These are phyloP conservation scores for Soucietia sequanensis DNA, from an alignment of 805 yeast species.

Conservation along the genomic window DNA sequence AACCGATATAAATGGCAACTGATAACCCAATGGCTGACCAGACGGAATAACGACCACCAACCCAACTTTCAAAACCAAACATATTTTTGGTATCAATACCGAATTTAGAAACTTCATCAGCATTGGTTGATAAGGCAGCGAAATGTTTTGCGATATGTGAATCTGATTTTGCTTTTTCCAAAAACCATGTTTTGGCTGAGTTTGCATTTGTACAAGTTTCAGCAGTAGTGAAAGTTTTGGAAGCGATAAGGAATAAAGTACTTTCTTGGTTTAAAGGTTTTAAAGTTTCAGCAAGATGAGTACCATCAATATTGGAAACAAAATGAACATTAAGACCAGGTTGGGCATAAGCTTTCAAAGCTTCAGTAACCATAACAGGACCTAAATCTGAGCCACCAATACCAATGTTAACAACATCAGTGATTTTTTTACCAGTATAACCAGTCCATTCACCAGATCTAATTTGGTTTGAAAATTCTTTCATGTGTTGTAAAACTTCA, in stretches of 20 bases:
- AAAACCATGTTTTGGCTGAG: constrained; percentile 94
- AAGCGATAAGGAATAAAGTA: constrained; percentile 87
- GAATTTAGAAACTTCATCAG: constrained; percentile 83
- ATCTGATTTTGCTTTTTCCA: constrained; percentile 63
- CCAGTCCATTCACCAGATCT: constrained; percentile 97
- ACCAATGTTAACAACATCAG: constrained; percentile 95
- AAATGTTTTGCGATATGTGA: constrained; percentile 92
- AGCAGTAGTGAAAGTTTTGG: constrained; percentile 98
- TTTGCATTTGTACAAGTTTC: constrained; percentile 97
- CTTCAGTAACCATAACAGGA: constrained; percentile 99
- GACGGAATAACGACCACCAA: constrained; percentile 99
- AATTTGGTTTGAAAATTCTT: constrained; percentile 85
- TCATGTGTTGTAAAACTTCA: constrained; percentile 90
- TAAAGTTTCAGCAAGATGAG: constrained; percentile 90
- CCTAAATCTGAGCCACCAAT: constrained; percentile 99
- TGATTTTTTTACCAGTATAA: constrained; percentile 90
- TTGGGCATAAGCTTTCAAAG: constrained; percentile 84
- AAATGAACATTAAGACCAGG: constrained; percentile 79
- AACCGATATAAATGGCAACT: constrained; percentile 93
- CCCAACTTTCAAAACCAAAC: constrained; percentile 99
- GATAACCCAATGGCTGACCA: constrained; percentile 99
- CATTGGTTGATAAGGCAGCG: constrained; percentile 94
- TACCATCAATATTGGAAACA: constrained; percentile 98
- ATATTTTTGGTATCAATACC: constrained; percentile 97
- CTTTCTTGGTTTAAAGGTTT: constrained; percentile 82